Conservation (phyloP, 2,329 filamentous ascomycete species). For the Cordyceps javanica region DNA sequence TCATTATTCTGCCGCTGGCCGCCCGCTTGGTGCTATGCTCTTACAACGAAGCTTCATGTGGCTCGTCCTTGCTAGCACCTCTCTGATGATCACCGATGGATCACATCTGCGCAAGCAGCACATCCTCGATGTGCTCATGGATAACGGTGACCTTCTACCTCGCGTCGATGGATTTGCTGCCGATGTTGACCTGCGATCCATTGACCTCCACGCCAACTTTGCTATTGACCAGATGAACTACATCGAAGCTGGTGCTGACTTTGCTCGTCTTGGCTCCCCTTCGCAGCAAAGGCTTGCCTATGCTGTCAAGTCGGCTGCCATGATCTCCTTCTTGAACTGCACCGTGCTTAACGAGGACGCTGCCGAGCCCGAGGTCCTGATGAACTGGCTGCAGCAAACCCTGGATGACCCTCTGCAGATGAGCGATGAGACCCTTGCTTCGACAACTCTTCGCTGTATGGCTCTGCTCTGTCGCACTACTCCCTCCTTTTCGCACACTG, state of each 20-base stretch:
- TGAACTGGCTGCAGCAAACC: slow-evolving; percentile 80
- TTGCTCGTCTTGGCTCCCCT: slow-evolving; percentile 69
- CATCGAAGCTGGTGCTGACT: slow-evolving; percentile 84
- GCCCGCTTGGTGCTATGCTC: slow-evolving; percentile 85
- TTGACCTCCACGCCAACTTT: slow-evolving; percentile 63
- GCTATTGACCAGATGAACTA: slow-evolving; percentile 78
- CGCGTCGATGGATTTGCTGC: slow-evolving; percentile 27
- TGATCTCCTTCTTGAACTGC: slow-evolving; percentile 83
- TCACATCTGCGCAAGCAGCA: slow-evolving; percentile 54
- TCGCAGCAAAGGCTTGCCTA: slow-evolving; percentile 85
- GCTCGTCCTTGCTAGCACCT: slow-evolving; percentile 72
- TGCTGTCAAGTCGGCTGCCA: slow-evolving; percentile 73
- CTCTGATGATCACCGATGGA: slow-evolving; percentile 61
- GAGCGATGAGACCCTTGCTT: slow-evolving; percentile 69
- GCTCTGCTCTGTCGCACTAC: slow-evolving; percentile 74
- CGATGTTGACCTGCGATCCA: slow-evolving; percentile 48
- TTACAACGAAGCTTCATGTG: slow-evolving; percentile 84
- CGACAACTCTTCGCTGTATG: slow-evolving; percentile 72
- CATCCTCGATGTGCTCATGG: slow-evolving; percentile 68
- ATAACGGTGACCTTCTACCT: slow-evolving; percentile 36
- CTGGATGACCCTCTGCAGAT: slow-evolving; percentile 76
- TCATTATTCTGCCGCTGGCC: slow-evolving; percentile 72
- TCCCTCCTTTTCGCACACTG: slow-evolving; percentile 63
- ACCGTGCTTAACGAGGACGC: slow-evolving; percentile 73
- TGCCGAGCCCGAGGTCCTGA: slow-evolving; percentile 70